Evolutionary conservation across 805 yeast species (phyloP), one percentile per base, ranked within the genome.

Genomic region (Blastobotrys muscicola): DNA sequence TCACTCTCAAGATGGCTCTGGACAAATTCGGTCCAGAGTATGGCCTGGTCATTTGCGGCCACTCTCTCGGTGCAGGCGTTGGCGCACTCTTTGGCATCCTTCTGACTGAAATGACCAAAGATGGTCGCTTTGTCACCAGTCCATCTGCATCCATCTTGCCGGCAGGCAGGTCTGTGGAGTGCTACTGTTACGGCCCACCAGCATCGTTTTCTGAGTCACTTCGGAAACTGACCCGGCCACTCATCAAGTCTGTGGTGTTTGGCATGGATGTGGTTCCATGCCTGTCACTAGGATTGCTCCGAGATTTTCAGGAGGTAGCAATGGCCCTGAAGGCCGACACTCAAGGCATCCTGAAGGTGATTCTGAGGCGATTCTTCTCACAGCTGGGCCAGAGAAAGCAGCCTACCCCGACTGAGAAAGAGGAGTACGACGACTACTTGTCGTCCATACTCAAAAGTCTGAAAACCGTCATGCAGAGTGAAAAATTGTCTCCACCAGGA

Each of bases 41-140:
- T 39, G 64, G 65, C 7, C 48, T 60, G 3, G 54, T 61, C 11
- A 47, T 61, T 3, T 59, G 63, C 32, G 65, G 65, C 3, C 65
- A 60, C 45, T 61, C 65, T 6, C 45, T 60, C 34, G 65, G 65
- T 1, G 65, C 62, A 12, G 62, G 65, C 2, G 64, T 60, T 1
- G 62, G 59, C 2, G 60, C 65, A 1, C 30, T 60, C 11, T 42
- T 61, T 12, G 56, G 56, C 20, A 50, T 61, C 8, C 46, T 61
- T 16, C 39, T 55, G 1, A 45, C 61, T 3, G 56, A 47, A 33
- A 48, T 44, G 13, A 47, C 38, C 8, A 36, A 43, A 4, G 36
- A 30, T 15, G 49, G 50, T 6, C 32, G 34, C 20, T 59, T 56
- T 46, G 51, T 46, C 23, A 58, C 60, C 7, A 44, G 54, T 3